Evolutionary conservation across 2,329 filamentous ascomycete genomes (phyloP), one percentile per base, ranked within the genome.

Genomic region (Fusarium cyanostomum): DNA sequence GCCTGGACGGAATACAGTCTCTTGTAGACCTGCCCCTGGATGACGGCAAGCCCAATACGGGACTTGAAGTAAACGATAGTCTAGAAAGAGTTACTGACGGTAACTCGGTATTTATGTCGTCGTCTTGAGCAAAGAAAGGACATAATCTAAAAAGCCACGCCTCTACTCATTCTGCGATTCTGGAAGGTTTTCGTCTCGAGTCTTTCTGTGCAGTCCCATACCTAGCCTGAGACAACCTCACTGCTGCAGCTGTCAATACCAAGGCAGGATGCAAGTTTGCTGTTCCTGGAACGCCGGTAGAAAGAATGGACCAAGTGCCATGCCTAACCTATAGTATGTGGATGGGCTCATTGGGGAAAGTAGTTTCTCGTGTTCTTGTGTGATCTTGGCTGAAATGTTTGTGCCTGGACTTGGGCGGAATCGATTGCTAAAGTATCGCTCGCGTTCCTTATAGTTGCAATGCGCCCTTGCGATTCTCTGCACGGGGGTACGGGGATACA

Each of bases 51-150:
- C 11, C 62, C 64, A n/a, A 69, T 56, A 30, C 68, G 67, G 12
- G 43, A 56, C 21, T 62, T 64, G 46, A 71, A 70, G 5, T 21
- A 15, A 37, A 27, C 11, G 41, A 18, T 3, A 46, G 5, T 8
- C 9, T 27, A 3, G n/a, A 38, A 5, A 58, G 18, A 15, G 8
- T 56, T 9, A 16, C 49, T 8, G 59, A n/a, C 21, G 68, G 69
- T 28, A 71, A 30, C 27, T 62, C 62, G 9, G 65, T 68, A 48
- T 72, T 67, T 61, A 72, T 72, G n/a, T 71, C 69, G 18, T 71
- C 68, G 28, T 72, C 66, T 54, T 72, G 69, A 7, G 49, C 45
- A 41, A 66, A 71, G 62, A 30, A 60, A 33, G 37, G 67, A 71
- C 11, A 56, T 56, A 12, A 62, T 66, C 69, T 69, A 71, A 48